Evolutionary conservation across 768 basidiomycete genomes (phyloP), one percentile per base, ranked within the genome.

Genomic region (Suillus alpinus): DNA sequence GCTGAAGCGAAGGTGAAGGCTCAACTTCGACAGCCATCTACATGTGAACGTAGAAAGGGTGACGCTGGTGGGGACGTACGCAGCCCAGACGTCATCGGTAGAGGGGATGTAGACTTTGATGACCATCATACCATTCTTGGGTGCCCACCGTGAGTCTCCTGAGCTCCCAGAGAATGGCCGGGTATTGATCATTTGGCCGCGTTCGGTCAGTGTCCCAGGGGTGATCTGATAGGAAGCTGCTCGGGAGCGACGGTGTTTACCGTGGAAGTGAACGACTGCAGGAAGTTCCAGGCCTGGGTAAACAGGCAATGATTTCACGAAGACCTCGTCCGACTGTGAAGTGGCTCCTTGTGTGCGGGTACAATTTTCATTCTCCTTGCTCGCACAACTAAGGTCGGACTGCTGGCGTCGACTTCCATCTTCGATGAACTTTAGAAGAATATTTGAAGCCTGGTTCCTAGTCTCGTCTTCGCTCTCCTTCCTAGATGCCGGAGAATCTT

Each of bases 31-130:
- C 39, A 64, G 63, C 36, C 78, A 76, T 56, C 55, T 70, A 23
- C 68, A 67, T 4, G 69, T 68, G 60, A 78, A 76, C 41, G 61
- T 63, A n/a, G 57, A 62, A 43, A 78, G 72, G 44, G 56, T 59
- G 58, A 72, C 64, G 57, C 69, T 63, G 51, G 69, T 69, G 20
- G 77, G 69, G 23, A 77, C 75, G 44, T 70, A 70, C 50, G 78
- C 61, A 63, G 66, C 73, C 78, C 77, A 78, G 58, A 76, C 69
- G 60, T 78, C 78, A 60, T 78, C 73, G 39, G 72, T 77, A 40
- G 69, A 67, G 39, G 76, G 76, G 9, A 78, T 75, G 47, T 74
- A 72, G 13, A 78, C 75, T 64, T 78, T 78, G 68, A 78, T 65
- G 58, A 76, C 41, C 55, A 78, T 78, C 63, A 65, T 67, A 4